Evolutionary conservation across 164 flowering plant genomes (phyloP), one percentile per base, ranked within the genome.

Genomic region (Euptelea pleiosperma): DNA sequence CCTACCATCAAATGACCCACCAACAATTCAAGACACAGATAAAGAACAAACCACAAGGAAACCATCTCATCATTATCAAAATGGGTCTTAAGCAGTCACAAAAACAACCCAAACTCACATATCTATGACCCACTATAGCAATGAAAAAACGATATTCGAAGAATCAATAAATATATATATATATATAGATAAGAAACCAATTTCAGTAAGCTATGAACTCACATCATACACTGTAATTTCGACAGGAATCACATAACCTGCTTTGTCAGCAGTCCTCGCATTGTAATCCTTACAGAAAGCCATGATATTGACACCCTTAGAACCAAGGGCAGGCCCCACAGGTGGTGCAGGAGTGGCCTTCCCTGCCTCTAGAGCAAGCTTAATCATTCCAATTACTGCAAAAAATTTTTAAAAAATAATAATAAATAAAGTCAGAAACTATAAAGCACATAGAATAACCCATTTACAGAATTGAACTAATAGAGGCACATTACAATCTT

Each of bases 311-410:
- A 93, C 99, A 57, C 99, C 99, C 79, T 93, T 93, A 0, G 99
- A 81, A 77, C 99, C 99, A 21, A 93, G 86, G 0, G 99, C 99
- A 0, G 99, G 99, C 2, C 99, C 99, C 1, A 93, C 99, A 1
- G 97, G 99, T 8, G 99, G 99, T 5, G 97, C 96, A 0, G 99
- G 97, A 0, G 99, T 93, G 0, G 97, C 99, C 79, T 91, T 93
- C 52, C 99, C 99, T 0, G 99, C 99, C 67, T 93, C 99, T 42
- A 93, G 77, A 26, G 97, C 96, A 61, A 93, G 77, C 84, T 93
- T 91, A 53, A 93, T 81, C 63, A 88, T 31, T 57, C 96, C 99
- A 66, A 79, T 68, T 56, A 86, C 96, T 84, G 77, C 70, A 53
- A 9, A 35, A 15, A 31, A 8, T 11, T 9, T 41, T 39, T 8